Base-by-base conservation (phyloP, 2,329 filamentous ascomycete species). In the Byssochlamys sp. region DNA sequence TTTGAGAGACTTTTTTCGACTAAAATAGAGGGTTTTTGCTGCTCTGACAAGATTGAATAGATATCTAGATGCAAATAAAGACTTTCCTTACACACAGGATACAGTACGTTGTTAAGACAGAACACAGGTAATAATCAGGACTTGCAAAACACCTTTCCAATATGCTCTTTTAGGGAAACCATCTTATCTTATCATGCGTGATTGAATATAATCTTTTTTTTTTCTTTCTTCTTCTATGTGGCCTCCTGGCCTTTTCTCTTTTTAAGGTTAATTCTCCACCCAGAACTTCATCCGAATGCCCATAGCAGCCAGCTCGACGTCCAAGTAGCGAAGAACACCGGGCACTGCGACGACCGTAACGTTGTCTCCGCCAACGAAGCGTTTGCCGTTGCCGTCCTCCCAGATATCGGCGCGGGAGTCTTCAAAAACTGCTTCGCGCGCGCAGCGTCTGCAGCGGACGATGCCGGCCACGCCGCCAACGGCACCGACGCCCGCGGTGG, bases 251-350 rank as follows among this genome's bases (percentile, higher is more conserved):
- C 52, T 53, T 54, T 19, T 52, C 4, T 9, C 52, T 57, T 28
- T 2, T n/a, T 5, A 45, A 14, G 19, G 6, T 59, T 68, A 75
- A 63, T 76, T 74, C 60, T 79, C 78, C 51, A 97, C 88, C 72
- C 87, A 87, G 71, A 96, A 97, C 80, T 90, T 96, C 76, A 99
- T 84, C 76, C 91, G 88, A 56, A 99, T 87, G 55, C 94, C 94
- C 94, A 99, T 99, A 57, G 91, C 91, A 35, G 91, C 90, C 66
- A 99, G 78, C 75, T 99, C 94, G 24, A 96, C 91, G 75, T 99
- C 94, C 63, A 99, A 76, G 77, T 88, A 97, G 75, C 89, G 90
- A 72, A 99, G 77, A 56, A 95, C 94, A 62, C 91, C 92, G 0
- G 94, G 94, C 14, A 99, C 89, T 56, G 91, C 91, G 35, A 99